These are phyloP conservation scores for Deakozyma indianensis DNA, from an alignment of 805 yeast genomes.

Conservation along the genomic window DNA sequence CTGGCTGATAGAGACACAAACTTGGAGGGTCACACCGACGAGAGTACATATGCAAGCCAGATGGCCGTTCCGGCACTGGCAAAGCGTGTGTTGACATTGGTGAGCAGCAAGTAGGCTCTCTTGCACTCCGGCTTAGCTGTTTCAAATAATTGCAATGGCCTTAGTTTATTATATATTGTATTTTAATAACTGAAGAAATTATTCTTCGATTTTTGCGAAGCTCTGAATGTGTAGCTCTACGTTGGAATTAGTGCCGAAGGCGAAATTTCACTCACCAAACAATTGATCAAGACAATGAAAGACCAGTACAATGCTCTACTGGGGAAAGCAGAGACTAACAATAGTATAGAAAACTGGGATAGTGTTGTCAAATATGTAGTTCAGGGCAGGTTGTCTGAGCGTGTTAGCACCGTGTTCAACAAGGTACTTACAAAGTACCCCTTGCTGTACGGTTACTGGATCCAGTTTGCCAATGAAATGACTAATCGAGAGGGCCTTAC, in stretches of 20 bases:
- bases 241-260: too few species aligned
- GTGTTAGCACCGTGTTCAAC: slow-evolving; percentile 12
- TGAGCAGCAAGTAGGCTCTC: slow-evolving; percentile 2
- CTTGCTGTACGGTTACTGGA: slow-evolving; percentile 29
- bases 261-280: too few species aligned
- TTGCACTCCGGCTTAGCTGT: too few species aligned
- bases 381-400: slow-evolving; percentile 1
- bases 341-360: neutral
- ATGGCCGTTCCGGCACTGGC: slow-evolving; percentile 25
- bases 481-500: slow-evolving; percentile 9
- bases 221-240: too few species aligned
- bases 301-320: neutral
- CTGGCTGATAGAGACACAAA: slow-evolving; percentile 19
- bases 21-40: slow-evolving; percentile 10
- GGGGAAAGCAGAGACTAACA: neutral
- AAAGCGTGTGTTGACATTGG: slow-evolving; percentile 15
- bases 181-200: neutral
- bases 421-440: slow-evolving; percentile 22
- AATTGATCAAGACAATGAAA: neutral
- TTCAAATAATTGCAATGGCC: neutral
- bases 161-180: neutral
- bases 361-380: neutral
- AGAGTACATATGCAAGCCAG: slow-evolving; percentile 18
- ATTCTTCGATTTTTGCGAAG: too few species aligned
- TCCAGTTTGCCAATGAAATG: slow-evolving; percentile 18